Evolutionary conservation across 495 filamentous ascomycete species (phyloP).

Genomic region (Penicillium angulare): DNA sequence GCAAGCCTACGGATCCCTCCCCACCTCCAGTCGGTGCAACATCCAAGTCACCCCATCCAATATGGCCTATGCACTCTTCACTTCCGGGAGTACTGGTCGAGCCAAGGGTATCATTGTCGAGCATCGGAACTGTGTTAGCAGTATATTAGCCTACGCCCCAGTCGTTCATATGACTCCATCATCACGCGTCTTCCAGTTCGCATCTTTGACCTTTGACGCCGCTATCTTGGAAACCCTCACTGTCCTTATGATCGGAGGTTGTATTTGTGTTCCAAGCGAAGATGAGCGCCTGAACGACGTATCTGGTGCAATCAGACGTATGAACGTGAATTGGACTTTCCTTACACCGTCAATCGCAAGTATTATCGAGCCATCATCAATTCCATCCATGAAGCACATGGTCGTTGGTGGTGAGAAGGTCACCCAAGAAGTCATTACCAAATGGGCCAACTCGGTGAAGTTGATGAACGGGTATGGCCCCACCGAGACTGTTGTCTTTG

Average conservation of each 20-base stretch:
- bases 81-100: constrained; percentile 58
- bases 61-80: constrained; percentile 44
- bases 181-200: constrained; percentile 52
- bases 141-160: constrained; percentile 42
- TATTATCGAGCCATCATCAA: constrained; percentile 45
- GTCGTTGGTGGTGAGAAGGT: constrained; percentile 48
- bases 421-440: constrained; percentile 47
- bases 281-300: constrained; percentile 54
- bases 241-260: constrained; percentile 55
- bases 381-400: constrained; percentile 45
- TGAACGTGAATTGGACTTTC: constrained; percentile 50
- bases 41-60: constrained; percentile 23
- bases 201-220: constrained; percentile 55
- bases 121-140: constrained; percentile 48
- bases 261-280: constrained; percentile 60
- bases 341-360: constrained; percentile 55
- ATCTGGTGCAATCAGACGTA: constrained; percentile 44
- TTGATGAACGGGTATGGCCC: constrained; percentile 62
- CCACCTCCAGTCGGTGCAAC: not conserved
- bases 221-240: constrained; percentile 50
- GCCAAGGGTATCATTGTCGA: constrained; percentile 54
- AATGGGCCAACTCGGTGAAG: constrained; percentile 51
- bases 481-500: constrained; percentile 49
- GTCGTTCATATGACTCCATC: constrained; percentile 32
- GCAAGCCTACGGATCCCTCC: constrained; percentile 28